Base-by-base conservation (phyloP, 495 filamentous ascomycete genomes). In the Penicillium lividum region DNA sequence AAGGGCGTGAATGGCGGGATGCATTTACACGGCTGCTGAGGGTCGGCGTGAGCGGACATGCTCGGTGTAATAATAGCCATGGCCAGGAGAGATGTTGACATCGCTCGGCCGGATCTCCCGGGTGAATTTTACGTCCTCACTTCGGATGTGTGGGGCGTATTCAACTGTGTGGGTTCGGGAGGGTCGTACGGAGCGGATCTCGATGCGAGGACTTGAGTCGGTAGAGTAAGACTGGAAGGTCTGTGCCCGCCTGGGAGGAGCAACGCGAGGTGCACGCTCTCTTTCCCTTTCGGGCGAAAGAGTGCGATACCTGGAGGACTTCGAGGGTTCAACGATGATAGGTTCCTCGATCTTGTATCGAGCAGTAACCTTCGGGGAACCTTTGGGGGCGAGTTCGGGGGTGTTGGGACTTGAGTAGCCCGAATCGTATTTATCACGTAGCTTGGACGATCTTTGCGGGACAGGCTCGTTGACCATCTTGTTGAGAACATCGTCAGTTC, bases 391-490 rank as follows among this genome's bases (percentile, higher is more conserved):
- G 55, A 73, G 70, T 27, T 79, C 76, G 11, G 77, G 71, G 0
- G 75, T 77, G 34, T 67, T 68, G 40, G 78, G 72, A 54, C 76
- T 80, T 10, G 74, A 79, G 54, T 80, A 77, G 10, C 76, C 76
- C 5, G 78, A 80, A 44, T 82, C 80, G 28, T 76, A 64, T 51
- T 69, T 65, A 5, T 79, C 73, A 5, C 71, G 57, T 16, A 70
- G 57, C 53, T 71, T 78, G 5, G 77, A 69, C 16, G 77, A 56
- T 6, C 76, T 75, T 29, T 59, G 40, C 9, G 71, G 66, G 15
- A 62, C 38, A 7, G 62, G 44, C 22, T 65, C 56, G 18, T 58
- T 61, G 22, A 56, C 62, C 70, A 70, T 73, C 22, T 61, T 47
- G 22, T 62, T 36, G 34, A 73, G 65, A 10, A 36, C 33, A 2